Conservation (phyloP, 2,329 filamentous ascomycete species). For the Scedosporium boydii region DNA sequence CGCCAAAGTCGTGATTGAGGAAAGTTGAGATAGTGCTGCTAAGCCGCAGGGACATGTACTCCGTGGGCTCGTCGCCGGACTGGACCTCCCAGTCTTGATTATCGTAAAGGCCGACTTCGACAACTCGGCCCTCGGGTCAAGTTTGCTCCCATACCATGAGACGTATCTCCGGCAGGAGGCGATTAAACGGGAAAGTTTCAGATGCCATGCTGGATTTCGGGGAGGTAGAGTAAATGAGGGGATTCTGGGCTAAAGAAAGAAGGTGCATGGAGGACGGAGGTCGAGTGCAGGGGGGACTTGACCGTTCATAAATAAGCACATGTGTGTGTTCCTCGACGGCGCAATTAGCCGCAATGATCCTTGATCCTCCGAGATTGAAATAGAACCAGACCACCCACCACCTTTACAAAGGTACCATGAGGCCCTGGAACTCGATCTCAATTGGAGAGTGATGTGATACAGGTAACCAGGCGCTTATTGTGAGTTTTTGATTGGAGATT, state of each 20-base stretch:
- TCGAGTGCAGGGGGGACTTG: not conserved
- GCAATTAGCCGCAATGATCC: not conserved
- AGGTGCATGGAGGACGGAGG: not conserved
- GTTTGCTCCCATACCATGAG: not conserved
- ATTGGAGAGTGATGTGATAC: not conserved
- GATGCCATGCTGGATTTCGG: not conserved
- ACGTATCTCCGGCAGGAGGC: not conserved
- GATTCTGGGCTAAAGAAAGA: not conserved
- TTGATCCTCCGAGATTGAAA: not conserved
- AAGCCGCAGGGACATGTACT: not conserved
- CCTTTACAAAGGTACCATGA: no score
- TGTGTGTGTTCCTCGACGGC: not conserved
- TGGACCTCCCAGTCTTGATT: not conserved
- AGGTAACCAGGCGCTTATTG: not conserved
- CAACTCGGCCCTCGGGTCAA: conserved; percentile 1
- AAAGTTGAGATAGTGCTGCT: conserved; percentile 1
- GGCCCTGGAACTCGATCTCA: no score
- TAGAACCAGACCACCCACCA: not conserved
- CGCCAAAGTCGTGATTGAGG: not conserved
- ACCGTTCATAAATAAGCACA: not conserved
- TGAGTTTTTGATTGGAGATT: not conserved
- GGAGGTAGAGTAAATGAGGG: not conserved
- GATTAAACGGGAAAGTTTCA: conserved; percentile 2
- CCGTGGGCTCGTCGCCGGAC: not conserved
- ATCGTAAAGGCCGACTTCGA: not conserved